These are phyloP conservation scores for Lachnellula willkommii DNA, from an alignment of 2,329 filamentous ascomycete genomes.

Conservation along the genomic window DNA sequence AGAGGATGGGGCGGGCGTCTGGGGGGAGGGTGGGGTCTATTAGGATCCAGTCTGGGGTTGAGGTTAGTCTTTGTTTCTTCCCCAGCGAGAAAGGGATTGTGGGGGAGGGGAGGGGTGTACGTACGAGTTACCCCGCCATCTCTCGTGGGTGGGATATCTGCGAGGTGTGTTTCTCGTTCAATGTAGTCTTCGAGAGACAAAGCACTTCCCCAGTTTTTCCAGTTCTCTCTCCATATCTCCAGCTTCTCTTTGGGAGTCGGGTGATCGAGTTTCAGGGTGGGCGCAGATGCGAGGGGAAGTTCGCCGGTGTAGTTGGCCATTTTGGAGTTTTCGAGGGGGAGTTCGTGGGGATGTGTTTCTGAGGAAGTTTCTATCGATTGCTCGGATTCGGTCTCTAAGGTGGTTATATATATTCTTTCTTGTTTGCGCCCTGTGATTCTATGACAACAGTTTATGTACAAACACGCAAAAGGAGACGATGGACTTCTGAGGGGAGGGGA, in stretches of 20 bases:
- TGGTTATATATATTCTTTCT: neutral
- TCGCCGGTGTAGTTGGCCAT: slow-evolving; percentile 6
- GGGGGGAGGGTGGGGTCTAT: slow-evolving; percentile 40
- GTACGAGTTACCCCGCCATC: slow-evolving; percentile 46
- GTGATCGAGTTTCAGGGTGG: slow-evolving; percentile 45
- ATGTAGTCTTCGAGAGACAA: slow-evolving; percentile 53
- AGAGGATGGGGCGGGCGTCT: slow-evolving; percentile 49
- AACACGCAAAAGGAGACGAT: too few relatives aligned
- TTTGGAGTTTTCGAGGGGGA: neutral
- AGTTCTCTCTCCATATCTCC: slow-evolving; percentile 51
- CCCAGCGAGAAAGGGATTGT: neutral
- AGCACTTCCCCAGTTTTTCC: slow-evolving; percentile 53
- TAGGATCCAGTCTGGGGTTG: slow-evolving; percentile 51
- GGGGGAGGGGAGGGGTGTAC: neutral
- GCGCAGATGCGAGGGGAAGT: slow-evolving; percentile 23
- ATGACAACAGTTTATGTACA: neutral
- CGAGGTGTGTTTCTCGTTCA: slow-evolving; percentile 52
- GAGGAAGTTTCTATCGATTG: neutral
- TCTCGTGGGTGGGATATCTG: slow-evolving; percentile 51
- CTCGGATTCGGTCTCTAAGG: neutral
- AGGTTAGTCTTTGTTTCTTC: neutral
- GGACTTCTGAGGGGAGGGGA: neutral
- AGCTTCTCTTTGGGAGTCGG: slow-evolving; percentile 52
- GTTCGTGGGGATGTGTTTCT: neutral
- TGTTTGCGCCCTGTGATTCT: neutral